Percentiles rank a stretch among this genome's conserved stretches.
phyloP scores from a whole-genome alignment of 345 rosid genomes.

The Populus deltoides region DNA sequence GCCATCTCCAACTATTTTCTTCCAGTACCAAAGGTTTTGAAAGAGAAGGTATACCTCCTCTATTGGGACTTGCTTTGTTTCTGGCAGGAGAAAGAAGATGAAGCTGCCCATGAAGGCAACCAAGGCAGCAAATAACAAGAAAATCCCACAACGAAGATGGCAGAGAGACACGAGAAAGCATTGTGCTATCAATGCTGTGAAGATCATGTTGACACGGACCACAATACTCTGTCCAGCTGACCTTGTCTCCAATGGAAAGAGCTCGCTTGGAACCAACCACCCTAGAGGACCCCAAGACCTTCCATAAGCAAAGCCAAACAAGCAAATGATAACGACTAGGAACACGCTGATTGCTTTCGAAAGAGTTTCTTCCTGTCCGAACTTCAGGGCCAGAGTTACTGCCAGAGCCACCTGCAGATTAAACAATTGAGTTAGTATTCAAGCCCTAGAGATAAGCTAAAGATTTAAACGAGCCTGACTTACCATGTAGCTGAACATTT shows the following conservation, averaged over 20 bases:
- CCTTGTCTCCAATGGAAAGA: constrained; percentile 81
- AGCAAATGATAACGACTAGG: constrained; percentile 59
- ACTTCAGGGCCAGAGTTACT: constrained; percentile 54
- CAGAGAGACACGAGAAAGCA: constrained; percentile 70
- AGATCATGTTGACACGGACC: constrained; percentile 73
- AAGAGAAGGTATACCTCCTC: constrained; percentile 78
- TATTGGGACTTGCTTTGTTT: constrained; percentile 85
- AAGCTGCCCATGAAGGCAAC: constrained; percentile 65
- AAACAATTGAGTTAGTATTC: background rate
- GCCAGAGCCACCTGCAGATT: constrained; percentile 50
- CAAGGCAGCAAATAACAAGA: constrained; percentile 66
- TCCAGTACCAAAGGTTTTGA: constrained; percentile 80
- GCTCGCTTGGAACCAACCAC: constrained; percentile 92
- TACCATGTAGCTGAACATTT: constrained; percentile 75
- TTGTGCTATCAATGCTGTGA: constrained; percentile 82
- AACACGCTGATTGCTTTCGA: constrained; percentile 40
- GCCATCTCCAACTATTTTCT: constrained; percentile 38
- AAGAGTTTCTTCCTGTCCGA: constrained; percentile 58
- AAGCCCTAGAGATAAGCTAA: background rate
- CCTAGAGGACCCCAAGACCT: constrained; percentile 98
- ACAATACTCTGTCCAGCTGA: constrained; percentile 92
- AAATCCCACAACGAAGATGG: constrained; percentile 68
- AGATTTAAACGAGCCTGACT: background rate
- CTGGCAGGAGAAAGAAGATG: constrained; percentile 75
- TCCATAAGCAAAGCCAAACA: constrained; percentile 76